Base-by-base conservation (phyloP, 2,329 filamentous ascomycete genomes). In the Coniochaeta ligniaria region DNA sequence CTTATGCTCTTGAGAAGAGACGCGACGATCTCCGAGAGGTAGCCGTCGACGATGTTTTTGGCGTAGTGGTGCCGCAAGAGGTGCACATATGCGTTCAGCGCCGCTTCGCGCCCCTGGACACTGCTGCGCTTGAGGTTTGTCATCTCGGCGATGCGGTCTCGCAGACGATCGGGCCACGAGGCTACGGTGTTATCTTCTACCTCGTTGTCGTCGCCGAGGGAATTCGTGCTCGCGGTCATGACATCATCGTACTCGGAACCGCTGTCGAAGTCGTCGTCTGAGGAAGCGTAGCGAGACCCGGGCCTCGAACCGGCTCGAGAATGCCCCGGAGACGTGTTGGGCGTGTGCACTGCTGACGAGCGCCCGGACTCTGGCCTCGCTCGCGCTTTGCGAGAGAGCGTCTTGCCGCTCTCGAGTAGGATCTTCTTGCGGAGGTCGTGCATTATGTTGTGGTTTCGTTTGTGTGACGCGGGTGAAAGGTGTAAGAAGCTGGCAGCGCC, bases 81-180 rank as follows among this genome's bases (percentile, higher is more conserved):
- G 58, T 87, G 82, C 45, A 82, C 80, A 71, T 88, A 91, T 1
- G 78, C 79, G 52, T 76, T 77, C 57, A 92, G 76, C 33, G 81
- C 82, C 45, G 84, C 79, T 67, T 92, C 88, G 59, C 92, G 85
- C 24, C 86, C 85, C 63, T 90, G 84, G 26, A 82, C 83, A 65
- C 87, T 92, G 73, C 88, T 91, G 65, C 88, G 86, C 79, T 96
- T 96, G 67, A 90, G 87, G 63, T 83, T 80, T 60, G 88, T 80
- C 31, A 96, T 83, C 66, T 90, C 86, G 56, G 88, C 80, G 63
- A 96, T 86, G 61, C 87, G 83, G 63, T 87, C 82, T 31, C 81
- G 78, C 36, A 93, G 75, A 60, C 84, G 81, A 17, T 83, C 75
- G 54, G 85, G 82, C 83, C 89, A 90, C 28, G 81, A 80, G 57